Evolutionary conservation across 345 rosid genomes (phyloP).

Genomic region (Dipteronia sinensis): DNA sequence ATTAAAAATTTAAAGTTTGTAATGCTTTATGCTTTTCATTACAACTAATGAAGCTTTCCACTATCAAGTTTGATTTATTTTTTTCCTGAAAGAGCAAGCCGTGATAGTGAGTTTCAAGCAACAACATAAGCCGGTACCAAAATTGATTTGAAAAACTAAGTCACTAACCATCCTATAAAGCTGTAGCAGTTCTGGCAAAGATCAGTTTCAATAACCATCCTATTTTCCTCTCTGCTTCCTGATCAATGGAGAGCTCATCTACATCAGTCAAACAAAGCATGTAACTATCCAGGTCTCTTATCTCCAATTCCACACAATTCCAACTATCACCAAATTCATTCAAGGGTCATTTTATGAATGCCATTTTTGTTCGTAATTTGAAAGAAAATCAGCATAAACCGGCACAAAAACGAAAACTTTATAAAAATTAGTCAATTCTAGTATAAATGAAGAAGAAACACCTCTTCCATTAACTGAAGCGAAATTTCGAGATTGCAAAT

Average conservation of each 20-base stretch:
- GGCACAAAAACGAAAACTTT: neutral
- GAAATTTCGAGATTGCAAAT: too few relatives aligned
- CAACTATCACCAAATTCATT: too few relatives aligned
- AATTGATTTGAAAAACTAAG: too few relatives aligned
- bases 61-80: conserved; percentile 52
- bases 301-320: conserved; percentile 8
- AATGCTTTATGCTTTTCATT: too few relatives aligned
- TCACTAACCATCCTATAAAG: too few relatives aligned
- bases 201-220: too few relatives aligned
- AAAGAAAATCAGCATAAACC: neutral
- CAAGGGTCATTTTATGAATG: neutral
- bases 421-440: neutral
- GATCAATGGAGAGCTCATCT: too few relatives aligned
- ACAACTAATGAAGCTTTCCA: too few relatives aligned
- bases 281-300: conserved; percentile 22
- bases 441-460: neutral
- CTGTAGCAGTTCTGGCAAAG: too few relatives aligned
- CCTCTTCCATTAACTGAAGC: too few relatives aligned
- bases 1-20: too few relatives aligned
- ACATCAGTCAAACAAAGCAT: neutral
- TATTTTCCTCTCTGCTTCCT: too few relatives aligned
- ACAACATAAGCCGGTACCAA: conserved; percentile 1
- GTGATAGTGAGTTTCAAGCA: conserved; percentile 4
- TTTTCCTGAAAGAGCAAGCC: conserved; percentile 58
- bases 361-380: neutral